A percentile compares a stretch with the other conserved stretches of the same genome.
phyloP scores from a whole-genome alignment of 768 basidiomycete species.

The Pleurotus giganteus region DNA sequence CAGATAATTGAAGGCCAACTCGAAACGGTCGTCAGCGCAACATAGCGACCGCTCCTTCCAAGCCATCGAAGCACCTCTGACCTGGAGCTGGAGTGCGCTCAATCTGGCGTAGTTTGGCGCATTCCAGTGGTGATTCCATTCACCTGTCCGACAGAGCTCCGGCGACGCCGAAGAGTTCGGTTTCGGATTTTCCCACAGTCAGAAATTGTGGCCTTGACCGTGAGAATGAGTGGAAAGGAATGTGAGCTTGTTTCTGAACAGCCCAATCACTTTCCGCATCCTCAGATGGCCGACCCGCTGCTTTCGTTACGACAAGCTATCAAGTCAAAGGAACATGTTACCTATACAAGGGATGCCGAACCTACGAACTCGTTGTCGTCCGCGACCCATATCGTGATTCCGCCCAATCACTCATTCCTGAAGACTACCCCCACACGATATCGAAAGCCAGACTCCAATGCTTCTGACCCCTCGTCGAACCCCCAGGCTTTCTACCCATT shows the following conservation, averaged over 20 bases:
- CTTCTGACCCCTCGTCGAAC: constrained; percentile 38
- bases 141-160: too few relatives aligned
- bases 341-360: constrained; percentile 42
- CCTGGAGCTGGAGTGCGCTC: too few relatives aligned
- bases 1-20: neutral
- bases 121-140: too few relatives aligned
- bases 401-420: constrained; percentile 49
- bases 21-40: neutral
- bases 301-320: constrained; percentile 62
- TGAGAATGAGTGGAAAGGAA: too few relatives aligned
- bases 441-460: constrained; percentile 54
- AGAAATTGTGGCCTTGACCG: too few relatives aligned
- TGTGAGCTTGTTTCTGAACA: neutral
- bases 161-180: too few relatives aligned
- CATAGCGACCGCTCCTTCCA: neutral
- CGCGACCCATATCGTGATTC: constrained; percentile 68
- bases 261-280: neutral
- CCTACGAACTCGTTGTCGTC: constrained; percentile 45
- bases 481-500: constrained; percentile 73
- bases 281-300: constrained; percentile 42
- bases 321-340: constrained; percentile 47
- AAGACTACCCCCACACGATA: constrained; percentile 81
- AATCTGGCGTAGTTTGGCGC: too few relatives aligned
- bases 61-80: neutral
- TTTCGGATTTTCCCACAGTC: too few relatives aligned